Base-by-base conservation (phyloP, 495 filamentous ascomycete genomes). In the Annulohypoxylon bovei region DNA sequence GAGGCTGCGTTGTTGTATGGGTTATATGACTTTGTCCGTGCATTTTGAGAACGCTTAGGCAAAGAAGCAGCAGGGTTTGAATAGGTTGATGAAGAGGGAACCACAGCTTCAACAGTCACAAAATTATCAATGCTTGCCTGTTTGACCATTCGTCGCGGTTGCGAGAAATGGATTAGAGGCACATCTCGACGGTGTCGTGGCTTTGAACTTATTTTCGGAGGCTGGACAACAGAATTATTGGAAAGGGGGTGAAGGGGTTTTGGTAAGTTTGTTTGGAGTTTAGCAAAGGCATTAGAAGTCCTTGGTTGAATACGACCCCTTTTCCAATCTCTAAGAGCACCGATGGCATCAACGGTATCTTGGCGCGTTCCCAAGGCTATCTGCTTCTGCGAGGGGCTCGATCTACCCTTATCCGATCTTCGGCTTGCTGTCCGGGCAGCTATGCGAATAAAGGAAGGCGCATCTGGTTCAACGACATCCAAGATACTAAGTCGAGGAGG, bases 301-400 rank as follows among this genome's bases (percentile, higher is more conserved):
- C 74, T 81, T 52, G 86, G 87, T 20, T 75, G 78, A 49, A 94
- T 88, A 39, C 77, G 88, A 6, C 94, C 94, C 64, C 82, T 84
- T 73, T 88, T 90, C 95, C 95, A 99, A 60, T 91, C 85, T 20
- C 80, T 82, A 50, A 99, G 79, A 11, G 88, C 82, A 12, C 81
- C 78, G 47, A 89, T 88, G 0, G 88, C 91, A 75, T 98, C 95
- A 22, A 88, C 78, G 6, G 92, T 97, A 71, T 98, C 94, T 14
- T 80, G 73, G 22, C 82, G 83, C 25, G 88, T 94, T 33, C 88
- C 89, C 6, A 99, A 76, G 32, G 87, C 81, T 53, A 99, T 87
- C 30, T 88, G 78, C 76, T 98, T 99, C 32, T 78, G 82, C 4
- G 87, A 84, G n/a, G 93, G 93, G 54, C 89, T 93, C 60, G 89